phyloP scores from a whole-genome alignment of 2,329 filamentous ascomycete genomes.

The Colletotrichum sp. region DNA sequence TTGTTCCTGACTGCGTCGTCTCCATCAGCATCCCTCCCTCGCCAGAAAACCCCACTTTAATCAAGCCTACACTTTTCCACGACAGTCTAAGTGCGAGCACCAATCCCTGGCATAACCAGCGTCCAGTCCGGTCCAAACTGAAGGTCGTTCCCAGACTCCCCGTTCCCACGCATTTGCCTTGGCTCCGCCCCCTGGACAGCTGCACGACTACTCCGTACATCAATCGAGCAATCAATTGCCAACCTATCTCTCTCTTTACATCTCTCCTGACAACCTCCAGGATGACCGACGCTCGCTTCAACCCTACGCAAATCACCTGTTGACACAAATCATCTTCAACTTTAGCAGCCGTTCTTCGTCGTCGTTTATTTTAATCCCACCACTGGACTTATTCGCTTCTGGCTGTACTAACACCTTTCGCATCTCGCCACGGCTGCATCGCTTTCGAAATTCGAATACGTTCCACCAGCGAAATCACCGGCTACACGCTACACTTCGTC shows the following conservation, averaged over 20 bases:
- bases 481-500: background rate
- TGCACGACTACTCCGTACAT: background rate
- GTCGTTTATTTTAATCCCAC: background rate
- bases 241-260: background rate
- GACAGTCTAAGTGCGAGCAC: background rate
- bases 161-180: background rate
- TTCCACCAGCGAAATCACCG: background rate
- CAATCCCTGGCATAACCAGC: background rate
- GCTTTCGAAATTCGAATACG: background rate
- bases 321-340: background rate
- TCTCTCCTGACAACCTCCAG: conserved; percentile 7
- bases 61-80: background rate
- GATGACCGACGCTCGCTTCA: conserved; percentile 20
- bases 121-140: background rate
- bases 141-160: conserved; percentile 4
- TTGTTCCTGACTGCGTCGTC: background rate
- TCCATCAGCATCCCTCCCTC: background rate
- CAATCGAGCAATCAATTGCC: background rate
- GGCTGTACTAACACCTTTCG: background rate
- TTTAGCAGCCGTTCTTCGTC: background rate
- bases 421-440: background rate
- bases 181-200: background rate
- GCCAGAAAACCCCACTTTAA: background rate
- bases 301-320: background rate
- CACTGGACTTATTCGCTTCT: background rate